Base-by-base conservation (phyloP, 2,329 filamentous ascomycete genomes). In the Proliferodiscus dingleyae region DNA sequence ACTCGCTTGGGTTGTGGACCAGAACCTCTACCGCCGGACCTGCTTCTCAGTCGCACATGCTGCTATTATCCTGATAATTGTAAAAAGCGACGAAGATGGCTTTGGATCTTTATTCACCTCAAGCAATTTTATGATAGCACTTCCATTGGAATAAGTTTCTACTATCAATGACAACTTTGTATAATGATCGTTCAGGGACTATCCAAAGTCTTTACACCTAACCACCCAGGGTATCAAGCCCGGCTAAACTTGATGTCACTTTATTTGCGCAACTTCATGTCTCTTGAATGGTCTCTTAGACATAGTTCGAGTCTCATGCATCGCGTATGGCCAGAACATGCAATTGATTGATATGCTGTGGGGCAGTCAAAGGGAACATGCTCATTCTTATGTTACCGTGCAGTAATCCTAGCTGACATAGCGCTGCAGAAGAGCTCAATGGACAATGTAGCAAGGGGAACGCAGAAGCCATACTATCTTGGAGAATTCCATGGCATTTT, bases 341-440 rank as follows among this genome's bases (percentile, higher is more conserved):
- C 71, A 75, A 53, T 71, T 75, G 39, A 68, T 77, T 37, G 69
- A 74, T 37, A 66, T 68, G 50, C 64, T 70, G 46, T 62, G 67
- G 60, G 64, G 55, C 59, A 58, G 0, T 73, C 75, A 44, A 60
- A 67, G 38, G 65, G 72, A 6, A 70, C 70, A 4, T 71, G 74
- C 54, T 71, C 71, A 2, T 66, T 71, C 18, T 53, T 73, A 9
- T 70, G 68, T 2, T 73, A 77, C 33, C 72, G 72, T 43, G 72
- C 71, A 3, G 72, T 71, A 0, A 69, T 77, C 2, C 70, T 75
- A 3, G 73, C 73, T 1, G 77, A 73, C 2, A 76, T 77, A 28
- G 73, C 74, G 50, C 55, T 77, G 2, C 74, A 77, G 50, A 68
- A 76, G 26, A 75, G 72, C 49, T 77, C 74, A 19, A 72, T 74